A percentile compares a stretch with the other conserved stretches of the same genome.
These are phyloP conservation scores for Leptographium wingfieldii DNA, from an alignment of 2,329 filamentous ascomycete genomes.

Conservation along the genomic window DNA sequence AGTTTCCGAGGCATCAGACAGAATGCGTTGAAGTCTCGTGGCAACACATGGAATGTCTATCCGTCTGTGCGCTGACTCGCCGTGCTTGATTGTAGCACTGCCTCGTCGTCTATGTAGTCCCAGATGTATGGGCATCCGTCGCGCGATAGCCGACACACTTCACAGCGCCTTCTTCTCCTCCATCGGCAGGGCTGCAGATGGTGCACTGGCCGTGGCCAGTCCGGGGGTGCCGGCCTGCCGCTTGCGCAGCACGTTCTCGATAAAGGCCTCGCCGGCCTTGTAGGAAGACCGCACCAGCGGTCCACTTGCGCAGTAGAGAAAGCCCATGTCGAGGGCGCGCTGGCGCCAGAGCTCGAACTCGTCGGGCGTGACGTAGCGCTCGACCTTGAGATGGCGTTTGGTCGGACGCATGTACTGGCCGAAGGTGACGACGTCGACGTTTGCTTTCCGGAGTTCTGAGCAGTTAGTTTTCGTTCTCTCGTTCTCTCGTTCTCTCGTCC, in stretches of 20 bases:
- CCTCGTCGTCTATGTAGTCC: too few relatives aligned
- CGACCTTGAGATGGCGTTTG: conserved; percentile 93
- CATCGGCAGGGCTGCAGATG: background rate
- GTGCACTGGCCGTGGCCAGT: background rate
- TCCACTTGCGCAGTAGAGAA: conserved; percentile 90
- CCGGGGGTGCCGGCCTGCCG: conserved; percentile 35
- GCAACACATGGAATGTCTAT: too few relatives aligned
- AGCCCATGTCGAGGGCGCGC: conserved; percentile 85
- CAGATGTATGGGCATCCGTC: too few relatives aligned
- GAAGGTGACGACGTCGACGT: conserved; percentile 93
- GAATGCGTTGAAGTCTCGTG: too few relatives aligned
- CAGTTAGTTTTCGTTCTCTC: background rate
- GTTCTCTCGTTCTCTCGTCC: background rate
- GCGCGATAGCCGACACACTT: background rate
- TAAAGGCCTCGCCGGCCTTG: conserved; percentile 96
- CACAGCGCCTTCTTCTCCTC: conserved; percentile 2
- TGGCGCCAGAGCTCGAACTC: conserved; percentile 86
- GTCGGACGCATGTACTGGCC: conserved; percentile 99
- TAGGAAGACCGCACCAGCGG: conserved; percentile 90
- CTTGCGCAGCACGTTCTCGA: conserved; percentile 94
- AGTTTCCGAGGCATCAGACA: too few relatives aligned
- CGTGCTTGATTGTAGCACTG: too few relatives aligned
- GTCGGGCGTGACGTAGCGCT: conserved; percentile 85
- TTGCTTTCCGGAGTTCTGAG: conserved; percentile 59
- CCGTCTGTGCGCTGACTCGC: too few relatives aligned